A percentile compares a stretch with the other conserved stretches of the same genome.
Evolutionary conservation across 2,329 filamentous ascomycete genomes (phyloP).

Genomic region (Eutypella sp.): DNA sequence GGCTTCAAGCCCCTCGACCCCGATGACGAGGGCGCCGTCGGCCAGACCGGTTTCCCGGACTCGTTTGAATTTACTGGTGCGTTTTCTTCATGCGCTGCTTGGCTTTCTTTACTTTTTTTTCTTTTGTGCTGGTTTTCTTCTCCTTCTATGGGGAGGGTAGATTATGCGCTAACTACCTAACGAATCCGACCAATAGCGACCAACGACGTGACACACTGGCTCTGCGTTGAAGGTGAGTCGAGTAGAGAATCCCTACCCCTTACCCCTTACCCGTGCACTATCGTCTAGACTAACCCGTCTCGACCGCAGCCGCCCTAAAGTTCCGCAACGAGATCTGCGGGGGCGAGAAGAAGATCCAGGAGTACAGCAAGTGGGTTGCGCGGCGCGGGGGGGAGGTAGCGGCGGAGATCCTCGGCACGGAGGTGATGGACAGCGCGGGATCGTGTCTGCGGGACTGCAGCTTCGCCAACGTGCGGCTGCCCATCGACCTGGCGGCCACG

Average conservation of each 20-base stretch:
- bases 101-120: slow-evolving; percentile 26
- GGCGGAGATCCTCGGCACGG: slow-evolving; percentile 49
- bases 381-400: slow-evolving; percentile 45
- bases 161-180: slow-evolving; percentile 40
- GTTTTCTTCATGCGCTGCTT: background rate
- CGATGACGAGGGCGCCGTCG: background rate
- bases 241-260: background rate
- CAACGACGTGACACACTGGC: slow-evolving; percentile 52
- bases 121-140: slow-evolving; percentile 7
- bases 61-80: slow-evolving; percentile 31
- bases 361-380: slow-evolving; percentile 48
- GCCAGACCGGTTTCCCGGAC: slow-evolving; percentile 23
- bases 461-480: slow-evolving; percentile 55
- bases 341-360: slow-evolving; percentile 52
- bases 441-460: slow-evolving; percentile 39
- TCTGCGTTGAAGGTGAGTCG: slow-evolving; percentile 42
- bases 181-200: slow-evolving; percentile 55
- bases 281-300: background rate
- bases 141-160: background rate
- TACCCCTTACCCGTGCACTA: background rate
- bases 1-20: slow-evolving; percentile 43
- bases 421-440: slow-evolving; percentile 48
- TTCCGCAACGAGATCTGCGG: slow-evolving; percentile 53
- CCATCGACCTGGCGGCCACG: slow-evolving; percentile 30
- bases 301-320: slow-evolving; percentile 47